These are phyloP conservation scores for Cucumis cinereus DNA, from an alignment of 306 rosid species.

Conservation along the genomic window DNA sequence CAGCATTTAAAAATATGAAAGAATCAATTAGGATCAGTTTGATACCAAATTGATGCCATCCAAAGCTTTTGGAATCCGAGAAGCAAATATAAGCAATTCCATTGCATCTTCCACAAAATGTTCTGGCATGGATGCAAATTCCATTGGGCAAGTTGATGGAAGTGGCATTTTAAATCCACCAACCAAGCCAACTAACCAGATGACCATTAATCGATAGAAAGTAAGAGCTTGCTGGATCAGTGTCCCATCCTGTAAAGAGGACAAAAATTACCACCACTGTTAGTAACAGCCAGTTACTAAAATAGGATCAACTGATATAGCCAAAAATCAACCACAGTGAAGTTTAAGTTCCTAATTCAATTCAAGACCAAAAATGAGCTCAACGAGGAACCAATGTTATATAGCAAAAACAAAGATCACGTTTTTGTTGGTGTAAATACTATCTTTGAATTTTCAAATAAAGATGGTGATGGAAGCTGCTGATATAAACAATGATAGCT, in stretches of 20 bases:
- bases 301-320: neutral
- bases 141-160: constrained; percentile 64
- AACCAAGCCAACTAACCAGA: constrained; percentile 89
- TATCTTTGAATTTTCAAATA: neutral
- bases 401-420: neutral
- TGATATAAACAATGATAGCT: neutral
- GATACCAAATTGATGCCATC: constrained; percentile 79
- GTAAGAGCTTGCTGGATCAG: constrained; percentile 72
- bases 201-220: constrained; percentile 77
- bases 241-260: constrained; percentile 49
- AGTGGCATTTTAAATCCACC: constrained; percentile 99
- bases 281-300: neutral
- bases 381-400: neutral
- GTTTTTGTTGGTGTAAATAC: neutral
- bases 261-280: neutral
- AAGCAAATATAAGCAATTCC: constrained; percentile 95
- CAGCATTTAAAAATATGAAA: neutral
- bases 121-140: constrained; percentile 87
- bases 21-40: neutral
- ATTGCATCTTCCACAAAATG: constrained; percentile 98
- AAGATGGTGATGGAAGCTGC: neutral
- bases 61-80: constrained; percentile 91
- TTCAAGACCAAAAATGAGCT: neutral
- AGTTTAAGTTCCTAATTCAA: neutral
- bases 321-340: neutral